A percentile compares a stretch with the other conserved stretches of the same genome.
These are phyloP conservation scores for Scutellaria minor DNA, from an alignment of 257 asterid genomes.

Conservation along the genomic window DNA sequence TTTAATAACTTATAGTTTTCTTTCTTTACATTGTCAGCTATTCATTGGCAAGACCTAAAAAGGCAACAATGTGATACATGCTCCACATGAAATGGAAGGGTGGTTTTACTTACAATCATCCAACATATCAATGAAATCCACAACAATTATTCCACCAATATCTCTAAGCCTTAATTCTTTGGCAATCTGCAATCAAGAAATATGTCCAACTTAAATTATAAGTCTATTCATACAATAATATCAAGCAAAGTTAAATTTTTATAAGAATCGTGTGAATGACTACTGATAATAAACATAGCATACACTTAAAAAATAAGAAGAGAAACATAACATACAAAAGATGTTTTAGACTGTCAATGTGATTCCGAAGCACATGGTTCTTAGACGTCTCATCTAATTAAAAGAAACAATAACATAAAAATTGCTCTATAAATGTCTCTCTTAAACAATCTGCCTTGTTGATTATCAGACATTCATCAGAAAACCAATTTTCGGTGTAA, in stretches of 20 bases:
- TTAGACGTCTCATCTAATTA: constrained; percentile 3
- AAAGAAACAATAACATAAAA: constrained; percentile 5
- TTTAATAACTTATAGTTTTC: constrained; percentile 17
- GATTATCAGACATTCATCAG: constrained; percentile 21
- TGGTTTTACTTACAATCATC: constrained; percentile 77
- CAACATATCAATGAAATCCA: constrained; percentile 98
- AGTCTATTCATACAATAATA: constrained; percentile 24
- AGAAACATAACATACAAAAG: constrained; percentile 5
- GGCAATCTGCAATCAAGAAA: constrained; percentile 72
- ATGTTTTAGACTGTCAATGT: constrained; percentile 19
- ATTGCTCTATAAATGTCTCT: constrained; percentile 7
- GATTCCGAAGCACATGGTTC: background rate
- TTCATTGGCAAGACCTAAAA: background rate
- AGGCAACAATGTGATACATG: constrained; percentile 5
- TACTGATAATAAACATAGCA: constrained; percentile 31
- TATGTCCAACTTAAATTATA: constrained; percentile 30
- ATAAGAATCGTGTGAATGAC: constrained; percentile 13
- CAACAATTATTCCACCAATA: constrained; percentile 96
- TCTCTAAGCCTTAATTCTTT: constrained; percentile 97
- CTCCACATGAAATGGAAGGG: constrained; percentile 23
- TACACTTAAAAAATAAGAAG: background rate
- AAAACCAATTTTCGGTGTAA: background rate
- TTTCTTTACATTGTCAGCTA: constrained; percentile 24
- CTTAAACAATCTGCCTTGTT: constrained; percentile 17
- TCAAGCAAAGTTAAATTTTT: background rate